A percentile compares a stretch with the other conserved stretches of the same genome.
These are phyloP conservation scores for Lentinula boryana DNA, from an alignment of 768 basidiomycete genomes.

Conservation along the genomic window DNA sequence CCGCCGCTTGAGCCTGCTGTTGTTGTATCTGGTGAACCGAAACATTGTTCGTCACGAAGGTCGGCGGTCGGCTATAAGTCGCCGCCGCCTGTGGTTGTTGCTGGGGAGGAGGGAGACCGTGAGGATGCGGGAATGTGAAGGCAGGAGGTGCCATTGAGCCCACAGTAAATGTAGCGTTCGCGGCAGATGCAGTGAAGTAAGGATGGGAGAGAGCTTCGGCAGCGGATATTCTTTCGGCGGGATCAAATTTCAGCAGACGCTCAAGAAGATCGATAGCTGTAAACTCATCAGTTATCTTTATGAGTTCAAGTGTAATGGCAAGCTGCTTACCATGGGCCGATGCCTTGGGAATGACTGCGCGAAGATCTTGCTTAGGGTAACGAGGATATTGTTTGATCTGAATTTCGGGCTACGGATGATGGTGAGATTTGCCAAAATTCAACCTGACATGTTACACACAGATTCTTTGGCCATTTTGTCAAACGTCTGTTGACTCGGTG, in stretches of 20 bases:
- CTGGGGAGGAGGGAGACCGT: conserved; percentile 35
- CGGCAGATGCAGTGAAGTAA: conserved; percentile 68
- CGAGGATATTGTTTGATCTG: conserved; percentile 80
- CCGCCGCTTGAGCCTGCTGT: background rate
- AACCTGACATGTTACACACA: conserved; percentile 37
- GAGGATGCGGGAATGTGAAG: conserved; percentile 66
- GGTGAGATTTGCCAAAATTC: background rate
- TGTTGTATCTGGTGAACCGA: conserved; percentile 4
- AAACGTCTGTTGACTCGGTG: conserved; percentile 83
- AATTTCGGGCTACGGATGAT: conserved; percentile 65
- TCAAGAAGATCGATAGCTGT: conserved; percentile 90
- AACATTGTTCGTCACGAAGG: conserved; percentile 1
- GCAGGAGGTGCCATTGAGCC: conserved; percentile 63
- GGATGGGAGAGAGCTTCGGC: conserved; percentile 88
- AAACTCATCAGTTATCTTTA: conserved; percentile 12
- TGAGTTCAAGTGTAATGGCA: background rate
- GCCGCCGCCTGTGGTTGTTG: conserved; percentile 43
- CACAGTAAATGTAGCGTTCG: conserved; percentile 34
- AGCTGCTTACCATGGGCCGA: conserved; percentile 62
- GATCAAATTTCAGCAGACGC: conserved; percentile 93
- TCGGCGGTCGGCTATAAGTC: background rate
- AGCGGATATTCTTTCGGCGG: conserved; percentile 85
- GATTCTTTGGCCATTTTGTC: conserved; percentile 88
- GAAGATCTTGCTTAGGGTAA: conserved; percentile 79
- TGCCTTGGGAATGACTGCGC: conserved; percentile 80